phyloP scores from a whole-genome alignment of 257 asterid genomes.

The Craterostigma plantagineum region DNA sequence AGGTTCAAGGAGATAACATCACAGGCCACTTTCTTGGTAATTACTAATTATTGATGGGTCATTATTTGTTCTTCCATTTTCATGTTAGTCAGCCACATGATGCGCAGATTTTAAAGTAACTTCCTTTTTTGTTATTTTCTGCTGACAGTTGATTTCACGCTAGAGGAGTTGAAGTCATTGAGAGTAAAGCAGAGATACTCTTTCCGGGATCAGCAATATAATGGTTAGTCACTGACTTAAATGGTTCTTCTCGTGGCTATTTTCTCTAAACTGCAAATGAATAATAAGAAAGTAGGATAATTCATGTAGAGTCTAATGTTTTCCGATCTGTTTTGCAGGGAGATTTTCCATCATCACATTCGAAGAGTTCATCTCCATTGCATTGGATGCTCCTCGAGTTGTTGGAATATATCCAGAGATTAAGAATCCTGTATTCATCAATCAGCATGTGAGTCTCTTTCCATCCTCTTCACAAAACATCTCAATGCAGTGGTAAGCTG shows the following conservation, averaged over 20 bases:
- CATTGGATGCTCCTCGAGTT: conserved; percentile 69
- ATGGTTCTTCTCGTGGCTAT: not conserved
- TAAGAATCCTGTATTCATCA: conserved; percentile 79
- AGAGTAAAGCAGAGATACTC: conserved; percentile 62
- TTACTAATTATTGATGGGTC: not conserved
- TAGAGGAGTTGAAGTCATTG: conserved; percentile 59
- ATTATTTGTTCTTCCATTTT: too few species aligned
- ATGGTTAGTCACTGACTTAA: conserved; percentile 29
- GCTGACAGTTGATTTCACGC: conserved; percentile 69
- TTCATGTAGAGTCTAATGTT: too few species aligned
- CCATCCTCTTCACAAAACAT: not conserved
- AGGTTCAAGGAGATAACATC: conserved; percentile 45
- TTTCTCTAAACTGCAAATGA: too few species aligned
- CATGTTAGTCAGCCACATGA: too few species aligned
- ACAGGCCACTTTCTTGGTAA: conserved; percentile 73
- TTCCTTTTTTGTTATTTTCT: not conserved
- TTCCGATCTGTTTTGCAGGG: conserved; percentile 29
- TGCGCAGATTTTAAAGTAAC: too few species aligned
- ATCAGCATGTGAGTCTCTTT: conserved; percentile 49
- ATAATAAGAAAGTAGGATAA: too few species aligned
- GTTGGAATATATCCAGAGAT: conserved; percentile 99
- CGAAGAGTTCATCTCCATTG: conserved; percentile 73
- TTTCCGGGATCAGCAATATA: conserved; percentile 75
- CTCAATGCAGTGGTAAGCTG: too few species aligned
- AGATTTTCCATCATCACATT: conserved; percentile 65